These are phyloP conservation scores for Pseudogymnoascus sp. DNA, from an alignment of 2,329 filamentous ascomycete species.

Conservation along the genomic window DNA sequence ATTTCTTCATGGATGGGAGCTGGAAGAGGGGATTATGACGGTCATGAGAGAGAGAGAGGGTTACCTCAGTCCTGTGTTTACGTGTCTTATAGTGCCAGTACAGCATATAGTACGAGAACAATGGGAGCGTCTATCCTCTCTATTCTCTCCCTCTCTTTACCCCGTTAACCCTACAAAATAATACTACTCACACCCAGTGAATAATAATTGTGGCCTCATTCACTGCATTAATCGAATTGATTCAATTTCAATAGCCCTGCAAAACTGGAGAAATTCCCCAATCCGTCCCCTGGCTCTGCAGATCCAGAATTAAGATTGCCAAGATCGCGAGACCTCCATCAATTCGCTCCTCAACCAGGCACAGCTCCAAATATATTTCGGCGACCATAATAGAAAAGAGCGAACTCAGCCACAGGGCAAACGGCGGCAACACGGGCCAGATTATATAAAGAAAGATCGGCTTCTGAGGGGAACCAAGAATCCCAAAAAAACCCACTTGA, in stretches of 20 bases:
- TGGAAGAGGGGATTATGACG: background rate
- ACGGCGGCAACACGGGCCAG: background rate
- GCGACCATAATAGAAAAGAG: background rate
- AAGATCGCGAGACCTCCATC: constrained; percentile 3
- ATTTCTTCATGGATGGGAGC: background rate
- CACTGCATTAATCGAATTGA: background rate
- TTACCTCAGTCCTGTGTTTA: background rate
- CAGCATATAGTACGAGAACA: background rate
- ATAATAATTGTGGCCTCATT: background rate
- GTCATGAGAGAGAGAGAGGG: background rate
- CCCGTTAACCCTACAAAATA: background rate
- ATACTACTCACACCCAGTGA: background rate
- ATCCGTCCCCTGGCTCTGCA: constrained; percentile 1
- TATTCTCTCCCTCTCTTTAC: background rate
- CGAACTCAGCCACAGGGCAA: background rate
- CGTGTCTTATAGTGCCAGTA: background rate
- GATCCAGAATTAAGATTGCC: constrained; percentile 8
- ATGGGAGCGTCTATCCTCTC: background rate
- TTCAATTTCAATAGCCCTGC: constrained; percentile 5
- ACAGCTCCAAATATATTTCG: constrained; percentile 2
- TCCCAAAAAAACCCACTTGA: background rate
- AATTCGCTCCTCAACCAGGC: background rate
- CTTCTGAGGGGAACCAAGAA: background rate
- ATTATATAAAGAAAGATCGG: constrained; percentile 1
- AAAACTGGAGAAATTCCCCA: constrained; percentile 4